Conservation (phyloP, 495 filamentous ascomycete genomes). For the Xylaria acuta region DNA sequence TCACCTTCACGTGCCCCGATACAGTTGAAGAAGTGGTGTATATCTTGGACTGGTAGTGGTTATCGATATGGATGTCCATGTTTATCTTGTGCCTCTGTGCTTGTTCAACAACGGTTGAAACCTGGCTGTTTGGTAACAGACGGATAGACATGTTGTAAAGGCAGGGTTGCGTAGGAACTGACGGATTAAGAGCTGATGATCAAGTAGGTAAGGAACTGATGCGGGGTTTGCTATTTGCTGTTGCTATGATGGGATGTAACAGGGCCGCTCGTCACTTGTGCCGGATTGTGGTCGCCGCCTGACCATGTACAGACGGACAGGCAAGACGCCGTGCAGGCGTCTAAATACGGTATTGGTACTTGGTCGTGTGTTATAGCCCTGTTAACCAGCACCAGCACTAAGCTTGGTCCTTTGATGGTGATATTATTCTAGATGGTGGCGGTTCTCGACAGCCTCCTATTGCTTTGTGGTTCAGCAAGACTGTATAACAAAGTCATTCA, state of each 20-base stretch:
- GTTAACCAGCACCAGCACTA: neutral
- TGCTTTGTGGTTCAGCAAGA: constrained; percentile 1
- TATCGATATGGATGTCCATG: constrained; percentile 53
- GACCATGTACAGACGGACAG: constrained; percentile 5
- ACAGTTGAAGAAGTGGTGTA: constrained; percentile 58
- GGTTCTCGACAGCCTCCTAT: neutral
- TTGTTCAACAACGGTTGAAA: neutral
- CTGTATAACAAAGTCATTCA: neutral
- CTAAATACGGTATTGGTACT: neutral
- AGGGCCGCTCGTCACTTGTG: constrained; percentile 6
- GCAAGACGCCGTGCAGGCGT: constrained; percentile 2
- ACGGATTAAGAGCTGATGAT: neutral
- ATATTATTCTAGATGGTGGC: neutral
- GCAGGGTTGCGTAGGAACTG: constrained; percentile 3
- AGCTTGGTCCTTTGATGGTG: neutral
- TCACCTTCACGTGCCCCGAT: constrained; percentile 59
- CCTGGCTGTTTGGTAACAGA: constrained; percentile 24
- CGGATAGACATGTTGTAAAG: constrained; percentile 31
- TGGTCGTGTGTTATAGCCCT: neutral
- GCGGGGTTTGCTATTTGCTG: constrained; percentile 13
- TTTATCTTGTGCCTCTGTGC: constrained; percentile 37
- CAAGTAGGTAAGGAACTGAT: constrained; percentile 1
- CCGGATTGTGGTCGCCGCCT: constrained; percentile 1
- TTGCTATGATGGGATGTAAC: constrained; percentile 5
- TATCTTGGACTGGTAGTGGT: constrained; percentile 54